Evolutionary conservation across 108 stramenopile species (phyloP), one percentile per base, ranked within the genome.

Genomic region (Nannochloropsis salina): DNA sequence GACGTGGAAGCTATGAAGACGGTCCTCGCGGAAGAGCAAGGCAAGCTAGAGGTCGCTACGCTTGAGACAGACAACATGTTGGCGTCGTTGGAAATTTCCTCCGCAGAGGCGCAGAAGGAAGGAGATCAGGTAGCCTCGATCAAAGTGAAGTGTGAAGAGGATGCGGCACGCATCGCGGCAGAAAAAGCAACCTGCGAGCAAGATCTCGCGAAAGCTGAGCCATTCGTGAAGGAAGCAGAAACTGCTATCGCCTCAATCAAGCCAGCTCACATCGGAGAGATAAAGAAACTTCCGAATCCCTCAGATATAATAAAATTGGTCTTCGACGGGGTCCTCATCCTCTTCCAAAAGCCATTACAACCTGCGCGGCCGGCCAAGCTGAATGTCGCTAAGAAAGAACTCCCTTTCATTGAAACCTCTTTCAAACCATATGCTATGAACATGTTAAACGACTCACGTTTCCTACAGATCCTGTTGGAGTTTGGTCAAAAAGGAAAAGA

Each of bases 1-100:
- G 96, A 95, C 88, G 96, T 96, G 6, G 94, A 94, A 86, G 93
- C 92, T 47, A 93, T 96, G 94, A 95, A 95, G 86, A 83, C 91
- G 40, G 93, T 95, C 9, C 90, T 96, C 9, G 94, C 94, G 9
- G 89, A 91, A 44, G 96, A 96, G 91, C 93, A 95, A 84, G 91
- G 90, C 44, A 96, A 96, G 85, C 89, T 96, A 8, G 94, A 93
- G 80, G 92, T 93, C 51, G 94, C 95, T 11, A 95, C 94, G 22
- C 80, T 90, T 31, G 94, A 94, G 85, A 94, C 94, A 21, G 95
- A 94, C 86, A 94, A 92, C 81, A 96, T 95, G 95, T 91, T 96
- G 15, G 92, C 91, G 42, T 89, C 90, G 84, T 90, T 96, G 12
- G 93, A 96, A 88, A 84, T 94, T n/a, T 93, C 92, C 83, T 92